Conservation (phyloP, 1,139 yeast species). For the Scheffersomyces illinoinensis region DNA sequence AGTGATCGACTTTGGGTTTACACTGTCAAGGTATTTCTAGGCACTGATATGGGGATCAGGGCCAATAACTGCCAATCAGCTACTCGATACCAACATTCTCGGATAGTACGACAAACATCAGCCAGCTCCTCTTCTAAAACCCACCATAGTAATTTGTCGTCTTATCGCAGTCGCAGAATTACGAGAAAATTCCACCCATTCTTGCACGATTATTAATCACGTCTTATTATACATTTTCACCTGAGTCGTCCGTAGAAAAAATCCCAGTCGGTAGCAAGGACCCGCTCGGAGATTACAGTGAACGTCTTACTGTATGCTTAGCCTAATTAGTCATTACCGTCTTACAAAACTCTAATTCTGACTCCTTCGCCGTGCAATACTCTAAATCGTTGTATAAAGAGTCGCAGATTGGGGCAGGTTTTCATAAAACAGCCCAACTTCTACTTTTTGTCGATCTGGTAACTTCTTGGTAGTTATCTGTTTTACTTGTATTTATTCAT, state of each 20-base stretch:
- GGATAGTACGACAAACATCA: neutral
- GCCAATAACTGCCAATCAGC: constrained; percentile 14
- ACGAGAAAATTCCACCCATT: neutral
- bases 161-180: neutral
- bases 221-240: neutral
- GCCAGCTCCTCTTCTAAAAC: neutral
- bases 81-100: neutral
- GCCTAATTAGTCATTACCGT: constrained; percentile 3
- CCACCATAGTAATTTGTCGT: neutral
- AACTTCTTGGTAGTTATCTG: neutral
- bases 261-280: neutral
- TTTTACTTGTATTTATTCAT: neutral
- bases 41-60: constrained; percentile 13
- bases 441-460: neutral
- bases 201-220: neutral
- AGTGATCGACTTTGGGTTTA: constrained; percentile 7
- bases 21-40: constrained; percentile 9
- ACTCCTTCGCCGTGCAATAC: constrained; percentile 6
- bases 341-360: constrained; percentile 8
- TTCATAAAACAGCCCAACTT: neutral
- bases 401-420: neutral
- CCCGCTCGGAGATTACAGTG: neutral
- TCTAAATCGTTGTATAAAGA: too few species aligned
- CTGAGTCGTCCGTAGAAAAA: neutral
- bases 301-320: constrained; percentile 7